Evolutionary conservation across 2,329 filamentous ascomycete species (phyloP).

Genomic region (Sporothrix humicola): DNA sequence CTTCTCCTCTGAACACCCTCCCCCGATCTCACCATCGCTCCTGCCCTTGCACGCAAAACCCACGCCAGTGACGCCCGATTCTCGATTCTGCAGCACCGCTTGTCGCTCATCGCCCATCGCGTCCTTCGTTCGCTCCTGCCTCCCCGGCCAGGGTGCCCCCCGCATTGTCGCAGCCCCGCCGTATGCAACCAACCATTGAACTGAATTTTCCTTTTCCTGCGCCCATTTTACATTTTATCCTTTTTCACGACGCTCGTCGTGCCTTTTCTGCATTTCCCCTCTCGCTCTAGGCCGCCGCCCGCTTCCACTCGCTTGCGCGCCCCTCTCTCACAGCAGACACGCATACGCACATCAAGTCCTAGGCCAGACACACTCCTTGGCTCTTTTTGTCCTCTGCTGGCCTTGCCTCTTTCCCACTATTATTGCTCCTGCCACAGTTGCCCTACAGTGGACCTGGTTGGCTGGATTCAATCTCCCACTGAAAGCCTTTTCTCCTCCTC

Average conservation of each 20-base stretch:
- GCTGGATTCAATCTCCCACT: neutral
- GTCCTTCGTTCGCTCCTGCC: neutral
- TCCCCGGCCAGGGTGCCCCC: slow-evolving; percentile 17
- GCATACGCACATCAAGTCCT: neutral
- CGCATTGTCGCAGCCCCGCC: slow-evolving; percentile 35
- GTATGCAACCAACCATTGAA: slow-evolving; percentile 25
- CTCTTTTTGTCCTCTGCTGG: too few species aligned
- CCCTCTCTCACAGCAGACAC: slow-evolving; percentile 6
- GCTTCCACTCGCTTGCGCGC: neutral
- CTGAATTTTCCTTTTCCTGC: slow-evolving; percentile 21
- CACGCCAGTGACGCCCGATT: slow-evolving; percentile 7
- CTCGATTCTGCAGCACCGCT: slow-evolving; percentile 21
- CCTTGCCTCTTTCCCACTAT: too few species aligned
- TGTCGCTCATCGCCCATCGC: neutral
- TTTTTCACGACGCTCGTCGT: neutral
- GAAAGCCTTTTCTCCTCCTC: neutral
- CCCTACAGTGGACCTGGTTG: slow-evolving; percentile 23
- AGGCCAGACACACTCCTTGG: neutral
- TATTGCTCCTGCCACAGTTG: neutral
- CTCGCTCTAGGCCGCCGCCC: neutral
- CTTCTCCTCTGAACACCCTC: neutral
- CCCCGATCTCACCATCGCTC: neutral
- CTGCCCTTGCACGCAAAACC: neutral
- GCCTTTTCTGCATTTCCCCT: neutral
- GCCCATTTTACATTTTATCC: neutral